A percentile compares a stretch with the other conserved stretches of the same genome.
Conservation (phyloP, 73 alveolate genomes). For the Blepharisma japonicum region DNA sequence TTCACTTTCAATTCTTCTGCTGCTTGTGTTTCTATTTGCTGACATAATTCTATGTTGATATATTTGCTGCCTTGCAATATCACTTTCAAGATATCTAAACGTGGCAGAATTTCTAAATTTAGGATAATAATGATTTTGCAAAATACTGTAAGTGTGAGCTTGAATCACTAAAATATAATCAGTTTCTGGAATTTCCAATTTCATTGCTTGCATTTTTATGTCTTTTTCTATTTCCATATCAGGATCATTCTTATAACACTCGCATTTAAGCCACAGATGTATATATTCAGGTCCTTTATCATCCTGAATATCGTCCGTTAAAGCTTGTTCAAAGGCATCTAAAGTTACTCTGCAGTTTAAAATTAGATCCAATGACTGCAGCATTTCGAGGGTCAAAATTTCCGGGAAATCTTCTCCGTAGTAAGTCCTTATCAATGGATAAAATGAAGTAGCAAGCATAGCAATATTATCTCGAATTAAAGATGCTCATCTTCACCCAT, state of each 20-base stretch:
- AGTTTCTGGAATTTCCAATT: neutral
- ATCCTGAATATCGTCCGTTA: neutral
- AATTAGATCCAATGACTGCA: neutral
- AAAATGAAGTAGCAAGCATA: neutral
- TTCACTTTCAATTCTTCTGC: too few species aligned
- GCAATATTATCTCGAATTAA: neutral
- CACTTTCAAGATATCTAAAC: neutral
- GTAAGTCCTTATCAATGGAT: neutral
- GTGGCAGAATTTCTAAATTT: neutral
- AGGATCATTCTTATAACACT: neutral
- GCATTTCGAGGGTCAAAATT: slow-evolving; percentile 13
- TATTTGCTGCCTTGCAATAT: neutral
- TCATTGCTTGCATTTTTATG: neutral
- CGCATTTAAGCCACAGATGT: slow-evolving; percentile 29
- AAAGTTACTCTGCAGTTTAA: neutral
- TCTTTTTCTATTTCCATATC: neutral
- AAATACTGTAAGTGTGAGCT: neutral
- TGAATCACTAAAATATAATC: neutral
- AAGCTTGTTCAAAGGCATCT: slow-evolving; percentile 18
- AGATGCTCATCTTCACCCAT: neutral
- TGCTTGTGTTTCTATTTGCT: too few species aligned
- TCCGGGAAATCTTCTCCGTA: neutral
- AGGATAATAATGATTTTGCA: neutral
- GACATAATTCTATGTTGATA: neutral
- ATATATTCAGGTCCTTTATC: slow-evolving; percentile 4